phyloP scores from a whole-genome alignment of 495 filamentous ascomycete species.

The Rostrohypoxylon terebratum region DNA sequence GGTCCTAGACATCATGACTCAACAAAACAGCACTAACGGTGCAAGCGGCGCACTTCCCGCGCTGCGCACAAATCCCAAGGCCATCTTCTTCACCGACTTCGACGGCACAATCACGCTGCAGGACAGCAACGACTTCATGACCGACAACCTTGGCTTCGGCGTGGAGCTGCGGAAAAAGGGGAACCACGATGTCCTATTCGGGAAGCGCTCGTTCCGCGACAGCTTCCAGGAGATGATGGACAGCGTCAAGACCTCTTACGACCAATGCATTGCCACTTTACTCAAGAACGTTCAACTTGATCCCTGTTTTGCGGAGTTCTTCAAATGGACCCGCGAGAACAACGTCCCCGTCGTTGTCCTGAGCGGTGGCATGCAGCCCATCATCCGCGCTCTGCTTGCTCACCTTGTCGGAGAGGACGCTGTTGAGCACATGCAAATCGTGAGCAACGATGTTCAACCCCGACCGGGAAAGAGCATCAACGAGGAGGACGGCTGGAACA shows the following conservation, averaged over 20 bases:
- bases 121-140: slow-evolving; percentile 95
- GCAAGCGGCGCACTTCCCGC: slow-evolving; percentile 55
- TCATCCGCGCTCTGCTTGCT: slow-evolving; percentile 85
- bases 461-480: slow-evolving; percentile 79
- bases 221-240: slow-evolving; percentile 90
- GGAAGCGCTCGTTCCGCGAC: slow-evolving; percentile 78
- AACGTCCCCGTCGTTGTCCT: slow-evolving; percentile 93
- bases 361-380: slow-evolving; percentile 89
- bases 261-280: slow-evolving; percentile 80
- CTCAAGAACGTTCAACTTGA: slow-evolving; percentile 88
- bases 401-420: slow-evolving; percentile 79
- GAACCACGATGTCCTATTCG: slow-evolving; percentile 78
- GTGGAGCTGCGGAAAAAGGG: slow-evolving; percentile 69
- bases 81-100: slow-evolving; percentile 98
- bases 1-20: slow-evolving; percentile 37
- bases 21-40: slow-evolving; percentile 28
- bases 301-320: slow-evolving; percentile 86
- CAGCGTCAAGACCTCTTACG: slow-evolving; percentile 78
- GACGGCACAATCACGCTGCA: slow-evolving; percentile 93
- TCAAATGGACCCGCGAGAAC: slow-evolving; percentile 78
- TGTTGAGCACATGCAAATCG: slow-evolving; percentile 79
- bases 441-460: slow-evolving; percentile 81
- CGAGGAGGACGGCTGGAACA: slow-evolving; percentile 83
- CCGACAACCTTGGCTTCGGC: slow-evolving; percentile 91
- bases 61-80: slow-evolving; percentile 75